These are phyloP conservation scores for Trichoderma gracile DNA, from an alignment of 2,329 filamentous ascomycete species.

Conservation along the genomic window DNA sequence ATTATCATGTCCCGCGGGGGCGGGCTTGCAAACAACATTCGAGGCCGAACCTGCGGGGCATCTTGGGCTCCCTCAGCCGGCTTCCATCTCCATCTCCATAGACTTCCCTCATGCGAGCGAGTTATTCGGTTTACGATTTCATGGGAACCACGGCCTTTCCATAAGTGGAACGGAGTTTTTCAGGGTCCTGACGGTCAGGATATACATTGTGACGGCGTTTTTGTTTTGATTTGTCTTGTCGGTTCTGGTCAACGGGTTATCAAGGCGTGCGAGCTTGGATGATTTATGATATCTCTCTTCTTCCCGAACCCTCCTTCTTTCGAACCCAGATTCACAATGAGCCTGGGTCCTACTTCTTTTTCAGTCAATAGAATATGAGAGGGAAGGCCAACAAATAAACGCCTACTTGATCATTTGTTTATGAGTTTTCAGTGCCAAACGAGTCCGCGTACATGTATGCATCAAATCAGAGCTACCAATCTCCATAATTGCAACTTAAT, in stretches of 20 bases:
- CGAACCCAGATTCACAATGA: not conserved
- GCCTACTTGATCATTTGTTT: not conserved
- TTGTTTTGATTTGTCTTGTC: not conserved
- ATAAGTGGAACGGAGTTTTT: conserved; percentile 18
- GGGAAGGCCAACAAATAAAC: conserved; percentile 16
- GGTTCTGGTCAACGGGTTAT: not conserved
- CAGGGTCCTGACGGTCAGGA: conserved; percentile 1
- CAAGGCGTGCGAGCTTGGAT: conserved; percentile 1
- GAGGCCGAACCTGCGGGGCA: not conserved
- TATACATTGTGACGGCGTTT: conserved; percentile 15
- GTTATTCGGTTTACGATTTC: conserved; percentile 20
- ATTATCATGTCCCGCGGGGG: not conserved
- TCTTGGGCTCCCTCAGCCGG: not conserved
- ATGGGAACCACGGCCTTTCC: conserved; percentile 19
- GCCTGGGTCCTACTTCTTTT: conserved; percentile 2
- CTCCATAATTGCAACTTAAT: no score
- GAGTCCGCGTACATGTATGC: not conserved
- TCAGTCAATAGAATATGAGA: conserved; percentile 2
- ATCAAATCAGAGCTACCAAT: no score
- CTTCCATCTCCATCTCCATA: conserved; percentile 1
- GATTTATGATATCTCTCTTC: not conserved
- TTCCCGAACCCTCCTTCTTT: not conserved
- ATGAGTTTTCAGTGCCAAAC: not conserved
- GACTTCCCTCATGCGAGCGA: conserved; percentile 12
- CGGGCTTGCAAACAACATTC: conserved; percentile 1